phyloP scores from a whole-genome alignment of 768 basidiomycete species.

The Amanita phalloides region DNA sequence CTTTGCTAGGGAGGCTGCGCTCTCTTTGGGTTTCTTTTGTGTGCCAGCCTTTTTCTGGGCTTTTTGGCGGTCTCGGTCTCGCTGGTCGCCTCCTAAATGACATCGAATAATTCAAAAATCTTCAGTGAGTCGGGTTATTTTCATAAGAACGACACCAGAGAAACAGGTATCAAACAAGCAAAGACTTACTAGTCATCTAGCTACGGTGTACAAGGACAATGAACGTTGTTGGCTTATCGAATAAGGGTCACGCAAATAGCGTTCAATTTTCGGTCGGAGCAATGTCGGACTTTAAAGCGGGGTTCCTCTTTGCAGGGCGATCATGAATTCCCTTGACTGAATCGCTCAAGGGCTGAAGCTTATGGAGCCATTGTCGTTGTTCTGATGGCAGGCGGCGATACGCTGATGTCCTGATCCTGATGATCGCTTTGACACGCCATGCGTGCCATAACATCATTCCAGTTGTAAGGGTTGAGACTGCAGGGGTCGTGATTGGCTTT shows the following conservation, averaged over 20 bases:
- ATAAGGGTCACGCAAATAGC: not conserved
- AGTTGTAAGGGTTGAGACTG: not conserved
- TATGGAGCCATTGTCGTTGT: not conserved
- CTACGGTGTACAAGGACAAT: not conserved
- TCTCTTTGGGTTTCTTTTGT: conserved; percentile 65
- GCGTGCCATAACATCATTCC: not conserved
- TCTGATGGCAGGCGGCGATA: conserved; percentile 1
- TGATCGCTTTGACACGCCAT: not conserved
- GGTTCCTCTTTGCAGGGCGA: not conserved
- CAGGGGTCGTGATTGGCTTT: not conserved
- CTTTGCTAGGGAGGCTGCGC: conserved; percentile 46
- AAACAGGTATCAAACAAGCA: not conserved
- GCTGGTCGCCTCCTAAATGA: conserved; percentile 67
- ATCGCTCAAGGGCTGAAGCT: not conserved
- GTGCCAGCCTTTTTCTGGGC: conserved; percentile 58
- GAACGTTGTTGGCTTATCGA: not conserved
- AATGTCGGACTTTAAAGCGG: conserved; percentile 11
- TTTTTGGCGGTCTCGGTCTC: conserved; percentile 63
- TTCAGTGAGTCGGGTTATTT: conserved; percentile 14
- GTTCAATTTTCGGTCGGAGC: conserved; percentile 12
- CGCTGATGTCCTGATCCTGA: not conserved
- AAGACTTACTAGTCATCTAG: conserved; percentile 38
- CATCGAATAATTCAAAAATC: conserved; percentile 4
- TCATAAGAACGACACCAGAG: not conserved
- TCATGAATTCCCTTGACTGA: not conserved